Percentiles rank a stretch among this genome's conserved stretches.
phyloP scores from a whole-genome alignment of 2,329 filamentous ascomycete genomes.

The Aspergillus chevalieri region DNA sequence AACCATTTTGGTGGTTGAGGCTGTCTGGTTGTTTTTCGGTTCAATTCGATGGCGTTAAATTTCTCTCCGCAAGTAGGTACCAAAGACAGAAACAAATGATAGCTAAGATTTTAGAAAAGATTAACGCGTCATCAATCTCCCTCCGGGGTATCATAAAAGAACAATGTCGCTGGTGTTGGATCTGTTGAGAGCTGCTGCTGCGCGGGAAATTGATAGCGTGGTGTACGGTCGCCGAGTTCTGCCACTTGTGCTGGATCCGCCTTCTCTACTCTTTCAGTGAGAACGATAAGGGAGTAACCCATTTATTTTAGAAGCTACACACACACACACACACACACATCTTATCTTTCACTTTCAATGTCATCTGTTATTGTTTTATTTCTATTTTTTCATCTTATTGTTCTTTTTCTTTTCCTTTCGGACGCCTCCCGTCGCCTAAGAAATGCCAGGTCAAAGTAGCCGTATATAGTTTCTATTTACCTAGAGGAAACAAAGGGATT shows the following conservation, averaged over 20 bases:
- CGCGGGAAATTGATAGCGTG: constrained; percentile 1
- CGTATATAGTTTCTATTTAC: too few relatives aligned
- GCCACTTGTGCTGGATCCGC: not conserved
- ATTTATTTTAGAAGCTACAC: too few relatives aligned
- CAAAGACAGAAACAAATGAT: not conserved
- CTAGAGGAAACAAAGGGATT: too few relatives aligned
- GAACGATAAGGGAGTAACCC: too few relatives aligned
- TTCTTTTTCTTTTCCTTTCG: too few relatives aligned
- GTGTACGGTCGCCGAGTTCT: not conserved
- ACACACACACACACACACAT: too few relatives aligned
- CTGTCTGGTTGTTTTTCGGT: constrained; percentile 3
- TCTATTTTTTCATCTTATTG: too few relatives aligned
- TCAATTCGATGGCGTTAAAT: not conserved
- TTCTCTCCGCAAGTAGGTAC: not conserved
- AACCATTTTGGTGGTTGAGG: constrained; percentile 37
- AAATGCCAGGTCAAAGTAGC: too few relatives aligned
- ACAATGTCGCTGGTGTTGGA: not conserved
- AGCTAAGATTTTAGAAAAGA: not conserved
- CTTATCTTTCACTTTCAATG: too few relatives aligned
- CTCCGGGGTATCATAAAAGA: not conserved
- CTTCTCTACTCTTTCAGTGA: too few relatives aligned
- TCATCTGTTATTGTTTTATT: too few relatives aligned
- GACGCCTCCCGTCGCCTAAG: too few relatives aligned
- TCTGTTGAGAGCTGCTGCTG: not conserved
- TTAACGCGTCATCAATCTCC: not conserved